These are phyloP conservation scores for Acorus calamus DNA, from an alignment of 106 monocot genomes.

Conservation along the genomic window DNA sequence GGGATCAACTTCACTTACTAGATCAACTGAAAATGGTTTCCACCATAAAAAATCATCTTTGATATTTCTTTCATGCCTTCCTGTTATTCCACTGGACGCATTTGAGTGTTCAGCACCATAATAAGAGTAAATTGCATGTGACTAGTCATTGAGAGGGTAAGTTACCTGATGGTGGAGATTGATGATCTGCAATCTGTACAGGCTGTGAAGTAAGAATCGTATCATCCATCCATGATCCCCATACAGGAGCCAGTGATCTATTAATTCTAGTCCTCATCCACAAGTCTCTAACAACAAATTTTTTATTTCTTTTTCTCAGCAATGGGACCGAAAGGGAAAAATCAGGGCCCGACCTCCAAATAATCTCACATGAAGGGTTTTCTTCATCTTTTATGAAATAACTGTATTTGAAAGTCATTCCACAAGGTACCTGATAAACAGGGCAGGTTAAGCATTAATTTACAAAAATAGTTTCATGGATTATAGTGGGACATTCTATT, in stretches of 20 bases:
- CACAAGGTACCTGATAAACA: slow-evolving; percentile 58
- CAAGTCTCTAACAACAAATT: slow-evolving; percentile 59
- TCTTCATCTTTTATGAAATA: slow-evolving; percentile 32
- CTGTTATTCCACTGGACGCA: slow-evolving; percentile 78
- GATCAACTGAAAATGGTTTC: slow-evolving; percentile 10
- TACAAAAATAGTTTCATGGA: neutral
- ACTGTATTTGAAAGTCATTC: slow-evolving; percentile 63
- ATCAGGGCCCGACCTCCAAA: slow-evolving; percentile 80
- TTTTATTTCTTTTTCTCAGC: slow-evolving; percentile 31
- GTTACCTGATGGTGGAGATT: slow-evolving; percentile 36
- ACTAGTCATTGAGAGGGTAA: neutral
- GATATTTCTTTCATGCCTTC: slow-evolving; percentile 18
- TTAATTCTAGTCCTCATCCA: slow-evolving; percentile 50
- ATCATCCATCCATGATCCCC: slow-evolving; percentile 69
- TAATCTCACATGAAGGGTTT: slow-evolving; percentile 16
- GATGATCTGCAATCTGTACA: slow-evolving; percentile 12
- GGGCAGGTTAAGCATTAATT: neutral
- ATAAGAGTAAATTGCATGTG: slow-evolving; percentile 5
- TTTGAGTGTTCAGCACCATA: slow-evolving; percentile 74
- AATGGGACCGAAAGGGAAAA: slow-evolving; percentile 63
- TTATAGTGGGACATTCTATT: no score
- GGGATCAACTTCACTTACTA: neutral
- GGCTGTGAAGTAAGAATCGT: slow-evolving; percentile 7
- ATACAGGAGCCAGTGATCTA: slow-evolving; percentile 33
- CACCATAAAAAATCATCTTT: neutral